phyloP scores from a whole-genome alignment of 2,329 filamentous ascomycete species.

The Talaromyces sp. region DNA sequence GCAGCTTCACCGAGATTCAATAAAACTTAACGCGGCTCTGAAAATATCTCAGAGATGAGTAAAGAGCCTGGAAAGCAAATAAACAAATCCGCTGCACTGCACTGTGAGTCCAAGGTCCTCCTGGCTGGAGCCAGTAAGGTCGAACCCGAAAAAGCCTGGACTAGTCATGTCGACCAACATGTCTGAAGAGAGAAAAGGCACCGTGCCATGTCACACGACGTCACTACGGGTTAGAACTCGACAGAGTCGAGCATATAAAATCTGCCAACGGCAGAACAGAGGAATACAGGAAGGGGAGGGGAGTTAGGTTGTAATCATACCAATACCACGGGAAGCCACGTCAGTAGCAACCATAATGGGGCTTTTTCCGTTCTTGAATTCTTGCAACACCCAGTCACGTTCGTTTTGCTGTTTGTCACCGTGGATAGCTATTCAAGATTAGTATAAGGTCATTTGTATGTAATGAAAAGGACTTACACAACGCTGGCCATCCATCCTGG shows the following conservation, averaged over 20 bases:
- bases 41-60: constrained; percentile 48
- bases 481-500: constrained; percentile 95
- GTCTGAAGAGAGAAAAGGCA: constrained; percentile 86
- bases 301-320: constrained; percentile 71
- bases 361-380: constrained; percentile 99
- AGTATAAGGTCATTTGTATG: background rate
- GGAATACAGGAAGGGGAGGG: constrained; percentile 31
- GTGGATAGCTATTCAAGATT: constrained; percentile 71
- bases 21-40: constrained; percentile 76
- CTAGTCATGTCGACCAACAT: constrained; percentile 85
- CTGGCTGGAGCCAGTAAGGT: constrained; percentile 66
- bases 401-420: constrained; percentile 99
- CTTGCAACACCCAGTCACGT: constrained; percentile 98
- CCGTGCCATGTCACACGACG: constrained; percentile 60
- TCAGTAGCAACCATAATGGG: constrained; percentile 99
- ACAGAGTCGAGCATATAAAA: constrained; percentile 16
- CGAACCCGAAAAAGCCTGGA: constrained; percentile 79
- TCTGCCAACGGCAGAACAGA: constrained; percentile 22
- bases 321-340: constrained; percentile 99
- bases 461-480: constrained; percentile 62
- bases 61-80: constrained; percentile 70
- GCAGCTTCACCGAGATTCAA: constrained; percentile 70
- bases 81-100: constrained; percentile 69
- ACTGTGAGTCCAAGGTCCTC: constrained; percentile 84
- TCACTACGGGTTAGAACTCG: constrained; percentile 46